These are phyloP conservation scores for Eucalyptus sp. DNA, from an alignment of 345 rosid genomes.

Conservation along the genomic window DNA sequence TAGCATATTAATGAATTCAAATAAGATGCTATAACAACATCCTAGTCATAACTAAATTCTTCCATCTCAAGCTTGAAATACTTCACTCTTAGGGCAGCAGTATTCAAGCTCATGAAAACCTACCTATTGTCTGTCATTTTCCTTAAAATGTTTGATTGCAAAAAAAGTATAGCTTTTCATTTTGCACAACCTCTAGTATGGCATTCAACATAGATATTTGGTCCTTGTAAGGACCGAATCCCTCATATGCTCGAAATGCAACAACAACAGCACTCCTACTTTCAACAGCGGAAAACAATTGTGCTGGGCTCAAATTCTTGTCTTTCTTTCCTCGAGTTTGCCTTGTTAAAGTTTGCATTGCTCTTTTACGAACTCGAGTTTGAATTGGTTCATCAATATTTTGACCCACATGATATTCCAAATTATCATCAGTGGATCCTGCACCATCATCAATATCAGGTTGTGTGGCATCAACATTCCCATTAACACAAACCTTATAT, in stretches of 20 bases:
- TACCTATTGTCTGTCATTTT: background rate
- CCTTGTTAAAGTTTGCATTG: fast-evolving
- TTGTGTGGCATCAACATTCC: background rate
- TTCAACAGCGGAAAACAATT: background rate
- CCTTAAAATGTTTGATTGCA: fast-evolving
- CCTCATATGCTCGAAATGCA: background rate
- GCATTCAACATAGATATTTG: background rate
- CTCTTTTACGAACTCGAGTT: fast-evolving
- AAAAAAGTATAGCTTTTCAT: background rate
- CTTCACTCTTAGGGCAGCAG: fast-evolving
- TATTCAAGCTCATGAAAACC: background rate
- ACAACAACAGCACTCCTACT: fast-evolving
- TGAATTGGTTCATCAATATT: background rate
- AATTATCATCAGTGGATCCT: background rate
- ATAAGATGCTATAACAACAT: background rate
- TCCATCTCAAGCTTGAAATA: background rate
- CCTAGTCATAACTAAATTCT: background rate
- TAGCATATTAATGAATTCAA: background rate
- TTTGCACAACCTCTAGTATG: fast-evolving
- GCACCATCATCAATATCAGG: background rate
- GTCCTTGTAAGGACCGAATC: fast-evolving
- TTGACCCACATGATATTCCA: background rate
- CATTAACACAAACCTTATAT: fast-evolving
- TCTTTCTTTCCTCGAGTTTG: no score
- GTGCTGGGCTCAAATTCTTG: fast-evolving